Base-by-base conservation (phyloP, 208 protist species). In the Trypanosomatidae sp. region DNA sequence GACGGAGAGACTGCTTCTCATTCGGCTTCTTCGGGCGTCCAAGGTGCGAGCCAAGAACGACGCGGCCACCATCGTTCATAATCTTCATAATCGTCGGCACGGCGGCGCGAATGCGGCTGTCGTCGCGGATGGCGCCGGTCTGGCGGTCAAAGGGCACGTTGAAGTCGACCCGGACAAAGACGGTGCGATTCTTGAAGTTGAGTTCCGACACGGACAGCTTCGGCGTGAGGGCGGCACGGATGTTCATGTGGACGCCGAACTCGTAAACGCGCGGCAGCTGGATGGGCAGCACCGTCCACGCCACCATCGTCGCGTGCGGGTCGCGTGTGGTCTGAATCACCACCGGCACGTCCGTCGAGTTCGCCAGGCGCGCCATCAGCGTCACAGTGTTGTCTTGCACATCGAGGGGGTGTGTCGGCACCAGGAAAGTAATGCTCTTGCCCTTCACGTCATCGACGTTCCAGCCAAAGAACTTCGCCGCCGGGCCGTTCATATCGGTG, bases 91-190 rank as follows among this genome's bases (percentile, higher is more conserved):
- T 95, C 2, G 99, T 99, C 53, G 98, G 98, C 47, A 99, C 55
- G 8, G 99, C 86, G 13, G 96, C 97, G 39, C 91, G 93, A 66
- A 99, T 99, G 67, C 99, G 91, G 67, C 92, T 95, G 81, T 96
- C 93, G 67, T 99, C 98, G 41, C 95, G 97, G 44, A 99, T 99
- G 12, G 85, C 79, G 36, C 93, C 89, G 1, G 98, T 95, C 41
- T 87, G 60, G 39, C 86, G 80, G 58, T 98, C 91, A 43, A 99
- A 90, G 3, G 99, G 99, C 19, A 99, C 99, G 87, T 99, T 99
- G 77, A 99, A 99, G 75, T 99, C 99, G 19, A 99, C 98, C 59
- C 98, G 96, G 49, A 95, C 44, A 66, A 99, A 94, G 25, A 99
- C 98, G 64, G 95, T 90, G 71, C 99, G 98, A 28, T 88, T 95